Evolutionary conservation across 1,284 basidiomycete species (phyloP).

Genomic region (Pisolithus thermaeus): DNA sequence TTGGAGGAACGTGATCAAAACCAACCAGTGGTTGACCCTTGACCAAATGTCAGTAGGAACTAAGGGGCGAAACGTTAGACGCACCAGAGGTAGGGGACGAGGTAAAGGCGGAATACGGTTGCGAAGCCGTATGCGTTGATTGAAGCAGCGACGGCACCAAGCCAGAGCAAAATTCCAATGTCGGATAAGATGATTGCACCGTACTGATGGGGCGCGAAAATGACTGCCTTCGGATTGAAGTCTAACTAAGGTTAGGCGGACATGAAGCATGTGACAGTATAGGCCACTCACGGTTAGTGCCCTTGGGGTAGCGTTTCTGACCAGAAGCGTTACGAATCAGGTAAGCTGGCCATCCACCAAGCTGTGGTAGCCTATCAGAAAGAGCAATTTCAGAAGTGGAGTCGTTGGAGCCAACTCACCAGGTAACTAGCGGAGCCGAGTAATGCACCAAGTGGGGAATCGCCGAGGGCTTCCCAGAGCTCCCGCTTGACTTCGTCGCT

Average conservation of each 20-base stretch:
- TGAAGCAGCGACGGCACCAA: conserved; percentile 56
- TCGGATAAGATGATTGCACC: conserved; percentile 81
- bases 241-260: conserved; percentile 40
- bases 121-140: conserved; percentile 65
- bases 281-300: conserved; percentile 73
- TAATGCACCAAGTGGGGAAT: conserved; percentile 84
- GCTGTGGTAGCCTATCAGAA: conserved; percentile 32
- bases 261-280: neutral
- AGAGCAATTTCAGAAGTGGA: neutral
- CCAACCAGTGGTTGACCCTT: conserved; percentile 85
- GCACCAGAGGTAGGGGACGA: conserved; percentile 87
- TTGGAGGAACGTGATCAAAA: conserved; percentile 92
- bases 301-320: conserved; percentile 77
- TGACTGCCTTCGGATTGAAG: conserved; percentile 75
- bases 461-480: conserved; percentile 84
- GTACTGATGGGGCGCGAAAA: conserved; percentile 85
- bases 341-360: conserved; percentile 87
- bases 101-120: conserved; percentile 78
- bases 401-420: conserved; percentile 34
- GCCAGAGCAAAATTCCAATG: conserved; percentile 74
- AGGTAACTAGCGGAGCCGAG: conserved; percentile 65
- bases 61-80: conserved; percentile 9
- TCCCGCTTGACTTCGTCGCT: conserved; percentile 71
- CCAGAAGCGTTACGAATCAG: conserved; percentile 84
- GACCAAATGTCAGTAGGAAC: conserved; percentile 2